A percentile compares a stretch with the other conserved stretches of the same genome.
phyloP scores from a whole-genome alignment of 1,284 basidiomycete genomes.

The Inonotus hispidus region DNA sequence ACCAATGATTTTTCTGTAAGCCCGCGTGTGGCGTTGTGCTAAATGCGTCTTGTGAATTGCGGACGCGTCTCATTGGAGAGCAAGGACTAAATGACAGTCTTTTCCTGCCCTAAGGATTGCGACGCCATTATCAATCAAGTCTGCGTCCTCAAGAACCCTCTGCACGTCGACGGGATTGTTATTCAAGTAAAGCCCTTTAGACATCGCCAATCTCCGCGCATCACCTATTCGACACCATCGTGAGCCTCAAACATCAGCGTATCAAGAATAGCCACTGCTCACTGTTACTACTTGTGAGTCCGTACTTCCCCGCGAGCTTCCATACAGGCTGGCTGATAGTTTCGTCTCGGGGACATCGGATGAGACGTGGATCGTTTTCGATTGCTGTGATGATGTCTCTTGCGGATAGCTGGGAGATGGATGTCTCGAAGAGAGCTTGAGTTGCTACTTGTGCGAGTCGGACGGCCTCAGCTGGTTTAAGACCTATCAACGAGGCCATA shows the following conservation, averaged over 20 bases:
- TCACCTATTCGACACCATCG: neutral
- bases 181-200: constrained; percentile 17
- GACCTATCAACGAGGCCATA: neutral
- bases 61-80: constrained; percentile 19
- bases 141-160: constrained; percentile 23
- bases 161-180: constrained; percentile 11
- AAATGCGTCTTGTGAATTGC: neutral
- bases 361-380: constrained; percentile 28
- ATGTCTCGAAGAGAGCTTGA: constrained; percentile 29
- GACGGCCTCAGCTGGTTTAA: constrained; percentile 26
- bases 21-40: neutral
- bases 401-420: constrained; percentile 25
- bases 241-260: neutral
- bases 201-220: constrained; percentile 8
- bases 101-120: constrained; percentile 73
- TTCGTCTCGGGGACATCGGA: constrained; percentile 28
- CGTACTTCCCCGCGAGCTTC: constrained; percentile 26
- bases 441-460: constrained; percentile 30
- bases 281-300: constrained; percentile 29
- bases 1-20: neutral
- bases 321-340: constrained; percentile 26
- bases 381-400: constrained; percentile 29
- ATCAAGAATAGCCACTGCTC: neutral
- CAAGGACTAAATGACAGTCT: constrained; percentile 66
- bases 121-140: constrained; percentile 61